These are phyloP conservation scores for Telfairia occidentalis DNA, from an alignment of 331 rosid species.

Conservation along the genomic window DNA sequence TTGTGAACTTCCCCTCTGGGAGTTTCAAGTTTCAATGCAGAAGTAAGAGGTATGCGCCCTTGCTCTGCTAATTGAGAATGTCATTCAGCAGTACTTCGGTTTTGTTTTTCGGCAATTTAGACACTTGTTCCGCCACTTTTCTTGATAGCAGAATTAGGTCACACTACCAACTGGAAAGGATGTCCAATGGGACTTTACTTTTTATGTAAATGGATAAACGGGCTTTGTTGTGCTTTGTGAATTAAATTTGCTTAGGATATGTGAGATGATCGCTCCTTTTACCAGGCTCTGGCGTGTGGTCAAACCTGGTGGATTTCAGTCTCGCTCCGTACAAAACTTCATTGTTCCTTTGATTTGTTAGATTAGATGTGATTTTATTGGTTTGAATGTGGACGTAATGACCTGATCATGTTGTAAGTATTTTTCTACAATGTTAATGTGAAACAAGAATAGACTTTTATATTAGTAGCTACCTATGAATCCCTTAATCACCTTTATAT, in stretches of 20 bases:
- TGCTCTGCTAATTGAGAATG: neutral
- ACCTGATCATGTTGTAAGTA: neutral
- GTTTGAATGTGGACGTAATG: neutral
- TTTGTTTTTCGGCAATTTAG: neutral
- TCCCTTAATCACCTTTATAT: neutral
- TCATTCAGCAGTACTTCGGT: neutral
- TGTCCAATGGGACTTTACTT: neutral
- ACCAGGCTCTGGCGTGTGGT: neutral
- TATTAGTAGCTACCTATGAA: neutral
- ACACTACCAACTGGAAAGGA: neutral
- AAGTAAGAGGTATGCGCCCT: neutral
- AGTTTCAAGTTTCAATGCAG: constrained; percentile 1
- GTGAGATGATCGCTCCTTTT: neutral
- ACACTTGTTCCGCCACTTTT: neutral
- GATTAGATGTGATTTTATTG: neutral
- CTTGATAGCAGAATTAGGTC: neutral
- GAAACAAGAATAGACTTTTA: neutral
- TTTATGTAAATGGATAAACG: neutral
- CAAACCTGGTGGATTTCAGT: neutral
- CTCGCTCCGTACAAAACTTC: neutral
- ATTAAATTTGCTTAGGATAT: neutral
- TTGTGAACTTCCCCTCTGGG: neutral
- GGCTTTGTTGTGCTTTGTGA: neutral
- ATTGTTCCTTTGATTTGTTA: neutral
- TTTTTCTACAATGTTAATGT: neutral